Base-by-base conservation (phyloP, 1,284 basidiomycete genomes). In the Takashimella koratensis region DNA sequence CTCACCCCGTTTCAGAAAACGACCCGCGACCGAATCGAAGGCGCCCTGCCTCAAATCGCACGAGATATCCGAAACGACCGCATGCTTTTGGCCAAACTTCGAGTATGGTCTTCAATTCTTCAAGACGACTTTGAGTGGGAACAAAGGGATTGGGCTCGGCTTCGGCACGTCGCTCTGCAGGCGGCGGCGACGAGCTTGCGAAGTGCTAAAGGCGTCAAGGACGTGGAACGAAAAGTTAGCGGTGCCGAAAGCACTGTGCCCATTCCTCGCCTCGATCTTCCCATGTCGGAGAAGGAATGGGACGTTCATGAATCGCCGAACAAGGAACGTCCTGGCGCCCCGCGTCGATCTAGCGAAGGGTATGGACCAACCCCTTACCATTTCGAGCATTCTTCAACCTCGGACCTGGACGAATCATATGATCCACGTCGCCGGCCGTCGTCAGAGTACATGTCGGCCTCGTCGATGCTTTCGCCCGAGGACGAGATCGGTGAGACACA, bases 1-100 rank as follows among this genome's bases (percentile, higher is more conserved):
- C 79, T 96, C 45, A 87, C 90, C 6, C 91, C 94, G 2, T 94
- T 97, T 73, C 88, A 87, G 66, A 83, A 83, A 49, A 78, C 85
- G 4, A 93, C 91, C 2, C 83, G 90, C 44, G 88, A 90, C 57
- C 81, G 86, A 44, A 80, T 97, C 30, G 77, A 83, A 23, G 63
- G 76, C 24, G 79, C 84, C 4, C 78, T 92, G 16, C 83, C 86
- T 58, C 78, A 76, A n/a, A 77, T 87, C 3, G 82, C 87, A 6
- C 83, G 82, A 62, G 81, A 82, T 41, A 78, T 96, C 54, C 82
- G 82, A 61, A 79, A 81, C 56, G 77, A 84, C 47, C 83, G 90
- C 43, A 79, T 95, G 54, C 83, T 88, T 65, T 77, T 90, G 48
- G 82, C 84, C 62, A 86, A 84, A 66, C 76, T 88, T 19, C 75